A percentile compares a stretch with the other conserved stretches of the same genome.
Evolutionary conservation across 1,284 basidiomycete genomes (phyloP).

Genomic region (Cutaneotrichosporon daszewskae): DNA sequence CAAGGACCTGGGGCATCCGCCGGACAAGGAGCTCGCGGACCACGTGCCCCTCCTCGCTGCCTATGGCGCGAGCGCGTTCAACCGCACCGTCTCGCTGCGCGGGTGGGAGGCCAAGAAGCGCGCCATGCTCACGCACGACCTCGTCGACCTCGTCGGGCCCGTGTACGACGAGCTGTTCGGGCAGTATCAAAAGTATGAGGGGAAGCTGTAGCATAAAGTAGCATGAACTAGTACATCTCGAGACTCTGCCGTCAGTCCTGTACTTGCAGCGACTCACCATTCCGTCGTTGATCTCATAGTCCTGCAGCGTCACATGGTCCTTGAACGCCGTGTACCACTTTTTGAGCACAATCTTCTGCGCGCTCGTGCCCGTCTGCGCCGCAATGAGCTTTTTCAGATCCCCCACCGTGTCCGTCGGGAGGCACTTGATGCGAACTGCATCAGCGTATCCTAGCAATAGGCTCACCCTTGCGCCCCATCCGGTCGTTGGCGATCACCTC

Average conservation of each 20-base stretch:
- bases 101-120: slow-evolving; percentile 73
- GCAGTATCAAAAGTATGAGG: slow-evolving; percentile 12
- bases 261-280: slow-evolving; percentile 53
- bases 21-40: slow-evolving; percentile 51
- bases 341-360: slow-evolving; percentile 84
- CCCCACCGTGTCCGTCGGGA: slow-evolving; percentile 90
- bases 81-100: slow-evolving; percentile 68
- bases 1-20: slow-evolving; percentile 52
- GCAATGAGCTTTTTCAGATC: slow-evolving; percentile 95
- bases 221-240: slow-evolving; percentile 87
- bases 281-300: slow-evolving; percentile 92
- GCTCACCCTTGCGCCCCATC: slow-evolving; percentile 83
- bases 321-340: slow-evolving; percentile 96
- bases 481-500: slow-evolving; percentile 96
- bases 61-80: slow-evolving; percentile 80
- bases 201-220: no score
- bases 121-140: slow-evolving; percentile 82
- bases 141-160: slow-evolving; percentile 68
- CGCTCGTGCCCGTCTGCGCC: slow-evolving; percentile 87
- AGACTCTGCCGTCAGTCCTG: slow-evolving; percentile 54
- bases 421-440: slow-evolving; percentile 86
- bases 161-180: slow-evolving; percentile 72
- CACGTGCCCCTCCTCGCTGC: slow-evolving; percentile 76
- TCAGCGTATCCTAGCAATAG: not conserved
- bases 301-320: slow-evolving; percentile 85